Evolutionary conservation across 306 rosid genomes (phyloP), one percentile per base, ranked within the genome.

Genomic region (Acmispon strigosus): DNA sequence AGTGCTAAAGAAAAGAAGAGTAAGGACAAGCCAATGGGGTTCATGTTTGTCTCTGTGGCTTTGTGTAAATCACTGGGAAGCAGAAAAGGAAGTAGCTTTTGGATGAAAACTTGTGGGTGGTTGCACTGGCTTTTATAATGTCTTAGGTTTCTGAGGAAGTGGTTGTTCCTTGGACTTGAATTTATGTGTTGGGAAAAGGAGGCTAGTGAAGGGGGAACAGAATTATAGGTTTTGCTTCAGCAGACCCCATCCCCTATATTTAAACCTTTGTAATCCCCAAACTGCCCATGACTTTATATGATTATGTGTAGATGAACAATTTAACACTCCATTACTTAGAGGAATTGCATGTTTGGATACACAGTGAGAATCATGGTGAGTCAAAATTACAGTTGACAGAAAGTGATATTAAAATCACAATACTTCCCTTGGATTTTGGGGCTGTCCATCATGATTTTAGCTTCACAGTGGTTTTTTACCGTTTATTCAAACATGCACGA

Each of bases 151-250:
- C 48, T 44, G 62, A 70, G 70, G 74, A 67, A 68, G 81, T 70
- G 77, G 84, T 60, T 71, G 89, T 86, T 89, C 69, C 86, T 89
- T 91, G 86, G 62, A 76, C 83, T 64, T 69, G 59, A 87, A 79
- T 82, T 80, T 61, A 77, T 68, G 81, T 58, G 81, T 58, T 70
- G 70, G 78, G 64, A 82, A 84, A 77, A 70, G 39, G 78, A 75
- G 78, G 75, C 22, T 44, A 36, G 9, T 61, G 69, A 75, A n/a
- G 74, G 29, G 45, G 79, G 81, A 77, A 65, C 90, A 83, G 44
- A 79, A 86, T 88, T 56, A 88, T 77, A 78, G 65, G 64, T 60
- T 61, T 10, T 69, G 68, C 68, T 70, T 73, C 48, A 51, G 24
- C 55, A 57, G 34, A 49, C 37, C 69, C 57, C 22, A 34, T 2